Evolutionary conservation across 208 protist species (phyloP), one percentile per base, ranked within the genome.

Genomic region (Blastocrithidia nonstop): DNA sequence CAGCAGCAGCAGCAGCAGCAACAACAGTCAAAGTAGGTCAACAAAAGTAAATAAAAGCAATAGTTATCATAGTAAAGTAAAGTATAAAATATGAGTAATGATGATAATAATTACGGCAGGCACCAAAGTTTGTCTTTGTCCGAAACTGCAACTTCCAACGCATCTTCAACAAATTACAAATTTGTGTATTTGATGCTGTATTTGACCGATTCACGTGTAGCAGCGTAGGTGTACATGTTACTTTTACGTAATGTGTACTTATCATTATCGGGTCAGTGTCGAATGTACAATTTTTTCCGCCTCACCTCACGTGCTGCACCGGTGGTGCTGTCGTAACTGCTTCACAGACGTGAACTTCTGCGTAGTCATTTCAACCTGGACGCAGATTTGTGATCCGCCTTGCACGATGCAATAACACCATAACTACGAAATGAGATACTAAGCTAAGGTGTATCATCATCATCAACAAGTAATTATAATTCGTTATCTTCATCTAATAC

Each of bases 131-230:
- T n/a, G n/a, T n/a, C n/a, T n/a, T n/a, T n/a, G n/a, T n/a, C n/a
- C n/a, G n/a, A n/a, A n/a, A n/a, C n/a, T n/a, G n/a, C n/a, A n/a
- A n/a, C n/a, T n/a, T n/a, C n/a, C 24, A 39, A n/a, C 29, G 11
- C 11, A 15, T 11, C 29, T 35, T 11, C 29, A 35, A n/a, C 29
- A n/a, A n/a, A 35, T 11, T 11, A 35, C 29, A n/a, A 35, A 15
- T 16, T 16, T 0, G 26, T 27, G n/a, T 57, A 62, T 19, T 4
- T 76, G 8, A 58, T 76, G 5, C 41, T 83, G 6, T 53, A 54
- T 40, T 41, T 91, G n/a, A 77, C 61, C 3, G 82, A 87, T 53
- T 75, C 72, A 5, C 65, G 82, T 29, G 62, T 66, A 4, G 82
- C 76, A 25, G 67, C 59, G 25, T 66, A 87, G 71, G 25, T 91